A percentile compares a stretch with the other conserved stretches of the same genome.
phyloP scores from a whole-genome alignment of 768 basidiomycete species.

The Tylopilus rubrobrunneus region DNA sequence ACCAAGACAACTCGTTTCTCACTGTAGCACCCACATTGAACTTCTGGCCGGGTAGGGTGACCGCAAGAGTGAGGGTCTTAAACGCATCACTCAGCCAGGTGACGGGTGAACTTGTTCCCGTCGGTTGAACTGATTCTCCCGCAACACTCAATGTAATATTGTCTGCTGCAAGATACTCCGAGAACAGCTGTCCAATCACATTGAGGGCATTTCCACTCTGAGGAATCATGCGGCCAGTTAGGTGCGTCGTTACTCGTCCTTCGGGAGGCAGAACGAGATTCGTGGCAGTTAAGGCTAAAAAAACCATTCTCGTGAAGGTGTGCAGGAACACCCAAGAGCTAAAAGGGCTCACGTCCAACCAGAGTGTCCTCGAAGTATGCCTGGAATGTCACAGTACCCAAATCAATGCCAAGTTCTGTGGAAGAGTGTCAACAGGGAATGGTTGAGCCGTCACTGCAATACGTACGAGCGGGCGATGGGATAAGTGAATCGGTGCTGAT shows the following conservation, averaged over 20 bases:
- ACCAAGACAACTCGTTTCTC: background rate
- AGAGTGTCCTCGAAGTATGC: conserved; percentile 52
- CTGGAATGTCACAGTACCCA: conserved; percentile 62
- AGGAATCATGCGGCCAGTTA: conserved; percentile 62
- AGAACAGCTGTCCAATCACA: conserved; percentile 60
- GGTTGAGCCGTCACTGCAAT: background rate
- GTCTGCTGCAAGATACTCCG: conserved; percentile 57
- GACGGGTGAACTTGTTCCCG: conserved; percentile 47
- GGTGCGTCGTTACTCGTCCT: conserved; percentile 45
- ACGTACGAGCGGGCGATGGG: conserved; percentile 63
- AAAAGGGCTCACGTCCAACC: conserved; percentile 54
- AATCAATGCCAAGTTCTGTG: conserved; percentile 63
- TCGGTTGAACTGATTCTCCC: conserved; percentile 59
- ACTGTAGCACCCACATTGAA: conserved; percentile 37
- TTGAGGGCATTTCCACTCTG: conserved; percentile 53
- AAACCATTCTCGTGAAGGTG: background rate
- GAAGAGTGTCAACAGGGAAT: conserved; percentile 13
- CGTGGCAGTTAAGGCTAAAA: conserved; percentile 48
- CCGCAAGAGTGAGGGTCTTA: conserved; percentile 57
- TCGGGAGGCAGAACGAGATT: conserved; percentile 49
- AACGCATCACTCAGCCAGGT: conserved; percentile 69
- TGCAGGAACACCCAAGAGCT: background rate
- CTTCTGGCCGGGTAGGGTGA: conserved; percentile 59
- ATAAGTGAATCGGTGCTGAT: conserved; percentile 66
- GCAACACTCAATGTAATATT: conserved; percentile 58